These are phyloP conservation scores for Clitopilus hobsonii DNA, from an alignment of 768 basidiomycete species.

Conservation along the genomic window DNA sequence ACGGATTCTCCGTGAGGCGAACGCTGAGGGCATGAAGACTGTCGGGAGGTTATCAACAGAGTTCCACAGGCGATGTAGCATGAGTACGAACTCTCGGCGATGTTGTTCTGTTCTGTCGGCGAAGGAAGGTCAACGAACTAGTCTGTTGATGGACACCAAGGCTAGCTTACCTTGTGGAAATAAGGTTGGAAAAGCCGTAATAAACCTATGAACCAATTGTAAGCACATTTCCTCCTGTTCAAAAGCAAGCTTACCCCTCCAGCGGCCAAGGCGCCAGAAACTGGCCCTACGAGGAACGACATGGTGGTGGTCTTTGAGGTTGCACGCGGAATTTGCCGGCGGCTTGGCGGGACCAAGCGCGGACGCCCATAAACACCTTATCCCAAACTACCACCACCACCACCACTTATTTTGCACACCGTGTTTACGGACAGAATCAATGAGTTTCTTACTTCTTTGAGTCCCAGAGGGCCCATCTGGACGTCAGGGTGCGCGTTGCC, in stretches of 20 bases:
- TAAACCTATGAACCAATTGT: slow-evolving; percentile 41
- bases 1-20: slow-evolving; percentile 47
- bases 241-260: slow-evolving; percentile 48
- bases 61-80: background rate
- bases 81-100: slow-evolving; percentile 47
- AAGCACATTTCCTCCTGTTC: background rate
- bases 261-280: slow-evolving; percentile 66
- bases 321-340: background rate
- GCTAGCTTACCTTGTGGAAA: slow-evolving; percentile 45
- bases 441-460: too few species aligned
- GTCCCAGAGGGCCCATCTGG: too few species aligned
- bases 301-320: slow-evolving; percentile 22
- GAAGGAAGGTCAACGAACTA: slow-evolving; percentile 2
- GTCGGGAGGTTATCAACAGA: background rate
- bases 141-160: background rate
- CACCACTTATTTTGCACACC: too few species aligned
- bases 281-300: slow-evolving; percentile 60
- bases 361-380: too few species aligned
- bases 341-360: background rate
- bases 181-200: slow-evolving; percentile 67
- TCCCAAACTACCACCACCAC: too few species aligned
- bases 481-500: too few species aligned
- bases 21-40: slow-evolving; percentile 47
- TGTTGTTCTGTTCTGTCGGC: slow-evolving; percentile 48
- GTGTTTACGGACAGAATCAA: too few species aligned